Conservation (phyloP, 2,329 filamentous ascomycete species). For the Colletotrichum liaoningense region DNA sequence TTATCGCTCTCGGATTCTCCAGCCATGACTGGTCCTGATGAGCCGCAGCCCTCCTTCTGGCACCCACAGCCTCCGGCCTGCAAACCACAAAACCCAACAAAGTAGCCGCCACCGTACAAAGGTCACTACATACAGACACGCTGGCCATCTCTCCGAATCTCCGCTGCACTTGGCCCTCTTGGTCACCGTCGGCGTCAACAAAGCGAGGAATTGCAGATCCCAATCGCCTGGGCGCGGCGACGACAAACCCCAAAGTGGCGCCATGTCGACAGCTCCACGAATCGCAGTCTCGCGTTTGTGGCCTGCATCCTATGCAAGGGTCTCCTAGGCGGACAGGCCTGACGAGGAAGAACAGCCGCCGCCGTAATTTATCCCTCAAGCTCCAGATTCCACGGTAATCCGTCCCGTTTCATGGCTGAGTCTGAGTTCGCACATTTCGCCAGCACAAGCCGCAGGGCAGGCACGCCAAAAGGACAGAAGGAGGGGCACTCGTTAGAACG, state of each 20-base stretch:
- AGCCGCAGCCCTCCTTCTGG: not conserved
- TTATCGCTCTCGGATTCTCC: not conserved
- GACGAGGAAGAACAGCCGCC: constrained; percentile 20
- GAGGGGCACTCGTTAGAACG: not conserved
- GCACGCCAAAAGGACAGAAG: constrained; percentile 5
- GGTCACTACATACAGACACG: not conserved
- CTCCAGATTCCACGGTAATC: constrained; percentile 15
- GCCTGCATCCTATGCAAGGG: not conserved
- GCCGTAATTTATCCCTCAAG: constrained; percentile 25
- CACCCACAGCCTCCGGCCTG: not conserved
- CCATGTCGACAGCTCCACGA: constrained; percentile 20
- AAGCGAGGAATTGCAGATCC: constrained; percentile 13
- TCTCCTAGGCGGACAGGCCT: constrained; percentile 10
- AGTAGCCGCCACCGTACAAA: not conserved
- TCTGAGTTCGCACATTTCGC: constrained; percentile 3
- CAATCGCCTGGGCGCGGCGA: constrained; percentile 19
- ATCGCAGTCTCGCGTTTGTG: constrained; percentile 20
- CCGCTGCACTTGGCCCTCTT: constrained; percentile 22
- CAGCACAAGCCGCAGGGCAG: not conserved
- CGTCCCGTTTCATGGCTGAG: constrained; percentile 34
- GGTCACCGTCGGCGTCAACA: constrained; percentile 33
- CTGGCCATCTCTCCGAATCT: constrained; percentile 19
- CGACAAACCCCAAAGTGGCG: constrained; percentile 15
- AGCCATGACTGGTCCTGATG: not conserved
- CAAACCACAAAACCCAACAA: not conserved